These are phyloP conservation scores for Populus nigra DNA, from an alignment of 345 rosid genomes.

Conservation along the genomic window DNA sequence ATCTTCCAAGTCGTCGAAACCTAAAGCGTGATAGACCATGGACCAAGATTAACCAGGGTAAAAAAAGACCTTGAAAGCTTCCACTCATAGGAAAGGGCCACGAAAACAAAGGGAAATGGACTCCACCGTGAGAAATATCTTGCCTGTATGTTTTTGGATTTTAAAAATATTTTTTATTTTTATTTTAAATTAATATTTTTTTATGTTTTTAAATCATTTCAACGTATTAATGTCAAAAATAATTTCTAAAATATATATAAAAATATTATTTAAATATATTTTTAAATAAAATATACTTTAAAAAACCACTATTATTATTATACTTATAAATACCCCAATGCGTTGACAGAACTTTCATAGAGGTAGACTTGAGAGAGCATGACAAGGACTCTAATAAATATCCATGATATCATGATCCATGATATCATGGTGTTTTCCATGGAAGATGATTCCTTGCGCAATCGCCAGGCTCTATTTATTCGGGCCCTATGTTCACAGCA, in stretches of 20 bases:
- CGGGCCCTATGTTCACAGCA: background rate
- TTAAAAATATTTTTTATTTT: no score
- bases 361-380: conserved; percentile 9
- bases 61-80: background rate
- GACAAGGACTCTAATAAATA: conserved; percentile 26
- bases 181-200: no score
- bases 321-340: no score
- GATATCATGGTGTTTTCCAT: background rate
- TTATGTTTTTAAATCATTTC: no score
- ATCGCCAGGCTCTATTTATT: background rate
- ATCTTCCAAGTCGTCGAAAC: background rate
- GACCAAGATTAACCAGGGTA: background rate
- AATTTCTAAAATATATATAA: no score
- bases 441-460: conserved; percentile 3
- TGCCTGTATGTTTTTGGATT: fast-evolving
- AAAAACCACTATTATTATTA: no score
- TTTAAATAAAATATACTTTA: no score
- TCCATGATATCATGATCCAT: background rate
- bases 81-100: background rate
- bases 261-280: no score
- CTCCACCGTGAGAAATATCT: background rate
- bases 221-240: fast-evolving
- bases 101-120: background rate
- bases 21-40: background rate
- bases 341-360: background rate